Conservation (phyloP, 306 rosid genomes). For the Boehmeria nivea region DNA sequence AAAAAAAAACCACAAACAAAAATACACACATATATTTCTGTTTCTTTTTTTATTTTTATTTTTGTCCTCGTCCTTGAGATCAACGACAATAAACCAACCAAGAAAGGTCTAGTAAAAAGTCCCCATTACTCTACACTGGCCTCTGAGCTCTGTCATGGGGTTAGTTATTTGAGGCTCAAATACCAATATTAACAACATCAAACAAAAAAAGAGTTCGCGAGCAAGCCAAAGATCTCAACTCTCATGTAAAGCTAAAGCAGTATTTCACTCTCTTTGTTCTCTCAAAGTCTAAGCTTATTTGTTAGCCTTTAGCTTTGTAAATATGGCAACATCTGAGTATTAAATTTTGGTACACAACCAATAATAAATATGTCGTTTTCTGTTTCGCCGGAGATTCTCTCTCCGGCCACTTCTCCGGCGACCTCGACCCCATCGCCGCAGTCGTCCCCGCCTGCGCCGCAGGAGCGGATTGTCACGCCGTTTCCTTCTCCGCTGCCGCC, state of each 20-base stretch:
- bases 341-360: background rate
- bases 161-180: constrained; percentile 9
- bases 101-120: too few relatives aligned
- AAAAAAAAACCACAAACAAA: too few relatives aligned
- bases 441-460: background rate
- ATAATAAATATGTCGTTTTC: constrained; percentile 1
- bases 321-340: background rate
- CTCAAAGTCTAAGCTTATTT: background rate
- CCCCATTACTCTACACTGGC: too few relatives aligned
- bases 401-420: constrained; percentile 24
- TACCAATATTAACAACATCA: background rate
- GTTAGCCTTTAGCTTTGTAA: too few relatives aligned
- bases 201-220: constrained; percentile 9
- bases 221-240: background rate
- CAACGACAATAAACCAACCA: too few relatives aligned
- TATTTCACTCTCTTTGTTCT: too few relatives aligned
- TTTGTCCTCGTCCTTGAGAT: background rate
- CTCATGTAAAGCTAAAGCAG: too few relatives aligned
- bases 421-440: background rate
- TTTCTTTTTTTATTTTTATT: too few relatives aligned
- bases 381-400: background rate
- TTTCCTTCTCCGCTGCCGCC: background rate
- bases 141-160: too few relatives aligned
- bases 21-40: too few relatives aligned
- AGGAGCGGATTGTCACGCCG: background rate